phyloP scores from a whole-genome alignment of 2,329 filamentous ascomycete genomes.

The Endoconidiophora polonica region DNA sequence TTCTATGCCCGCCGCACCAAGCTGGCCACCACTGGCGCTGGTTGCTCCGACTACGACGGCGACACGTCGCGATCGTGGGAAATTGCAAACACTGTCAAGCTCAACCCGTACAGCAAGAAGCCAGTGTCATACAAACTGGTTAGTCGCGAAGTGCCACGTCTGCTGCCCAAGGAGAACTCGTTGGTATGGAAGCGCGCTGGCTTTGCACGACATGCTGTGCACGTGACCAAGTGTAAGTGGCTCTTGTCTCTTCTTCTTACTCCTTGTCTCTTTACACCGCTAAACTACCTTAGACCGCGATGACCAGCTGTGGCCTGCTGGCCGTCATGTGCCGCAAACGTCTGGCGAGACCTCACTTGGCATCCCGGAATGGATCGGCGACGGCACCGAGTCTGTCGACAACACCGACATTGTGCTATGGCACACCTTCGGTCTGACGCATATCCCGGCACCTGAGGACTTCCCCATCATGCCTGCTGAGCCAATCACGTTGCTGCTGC shows the following conservation, averaged over 20 bases:
- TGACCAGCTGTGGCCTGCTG: constrained; percentile 68
- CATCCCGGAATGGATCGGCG: constrained; percentile 60
- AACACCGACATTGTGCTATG: constrained; percentile 80
- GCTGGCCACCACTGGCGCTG: constrained; percentile 50
- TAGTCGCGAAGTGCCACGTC: constrained; percentile 60
- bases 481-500: constrained; percentile 63
- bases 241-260: neutral
- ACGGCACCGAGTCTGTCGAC: constrained; percentile 51
- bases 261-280: neutral
- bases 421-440: constrained; percentile 85
- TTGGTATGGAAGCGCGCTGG: constrained; percentile 81
- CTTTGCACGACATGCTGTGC: constrained; percentile 72
- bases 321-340: constrained; percentile 76
- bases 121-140: constrained; percentile 80
- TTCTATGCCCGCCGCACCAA: constrained; percentile 77
- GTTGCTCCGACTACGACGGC: constrained; percentile 67
- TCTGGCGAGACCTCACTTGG: constrained; percentile 61
- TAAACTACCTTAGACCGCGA: constrained; percentile 43
- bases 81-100: constrained; percentile 65
- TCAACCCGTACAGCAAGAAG: constrained; percentile 78
- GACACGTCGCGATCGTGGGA: constrained; percentile 74
- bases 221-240: constrained; percentile 69
- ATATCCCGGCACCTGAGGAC: constrained; percentile 80
- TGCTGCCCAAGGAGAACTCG: constrained; percentile 66
- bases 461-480: constrained; percentile 85